These are phyloP conservation scores for Pseudogymnoascus verrucosus DNA, from an alignment of 2,329 filamentous ascomycete genomes.

Conservation along the genomic window DNA sequence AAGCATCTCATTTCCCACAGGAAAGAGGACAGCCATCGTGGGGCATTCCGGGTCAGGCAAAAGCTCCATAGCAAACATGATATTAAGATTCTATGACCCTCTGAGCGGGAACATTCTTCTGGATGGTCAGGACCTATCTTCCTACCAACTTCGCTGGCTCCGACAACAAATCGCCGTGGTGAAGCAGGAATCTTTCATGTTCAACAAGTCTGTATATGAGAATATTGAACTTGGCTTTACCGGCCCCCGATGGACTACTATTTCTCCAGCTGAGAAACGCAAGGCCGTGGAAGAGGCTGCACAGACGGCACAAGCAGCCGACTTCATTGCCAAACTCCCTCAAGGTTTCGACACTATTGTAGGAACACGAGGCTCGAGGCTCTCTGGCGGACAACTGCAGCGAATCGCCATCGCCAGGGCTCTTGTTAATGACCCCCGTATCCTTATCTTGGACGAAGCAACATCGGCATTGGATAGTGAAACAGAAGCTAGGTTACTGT, in stretches of 20 bases:
- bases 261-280: not conserved
- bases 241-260: constrained; percentile 12
- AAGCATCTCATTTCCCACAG: constrained; percentile 13
- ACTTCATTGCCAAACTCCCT: constrained; percentile 44
- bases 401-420: constrained; percentile 57
- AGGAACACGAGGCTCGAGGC: constrained; percentile 61
- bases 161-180: constrained; percentile 20
- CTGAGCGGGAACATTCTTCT: constrained; percentile 29
- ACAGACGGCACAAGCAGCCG: constrained; percentile 43
- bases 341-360: constrained; percentile 47
- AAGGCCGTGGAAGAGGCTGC: constrained; percentile 37
- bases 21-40: constrained; percentile 17
- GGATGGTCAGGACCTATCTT: constrained; percentile 30
- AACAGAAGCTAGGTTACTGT: constrained; percentile 40
- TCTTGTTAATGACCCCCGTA: constrained; percentile 50
- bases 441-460: constrained; percentile 61
- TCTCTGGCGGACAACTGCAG: constrained; percentile 59
- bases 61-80: constrained; percentile 30
- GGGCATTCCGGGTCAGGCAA: constrained; percentile 34
- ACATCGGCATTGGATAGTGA: constrained; percentile 46
- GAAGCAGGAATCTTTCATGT: constrained; percentile 21
- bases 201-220: constrained; percentile 31
- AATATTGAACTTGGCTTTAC: constrained; percentile 44
- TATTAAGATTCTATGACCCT: constrained; percentile 36
- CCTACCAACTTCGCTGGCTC: constrained; percentile 26